Base-by-base conservation (phyloP, 1,284 basidiomycete genomes). In the Hypsizygus ulmarius region DNA sequence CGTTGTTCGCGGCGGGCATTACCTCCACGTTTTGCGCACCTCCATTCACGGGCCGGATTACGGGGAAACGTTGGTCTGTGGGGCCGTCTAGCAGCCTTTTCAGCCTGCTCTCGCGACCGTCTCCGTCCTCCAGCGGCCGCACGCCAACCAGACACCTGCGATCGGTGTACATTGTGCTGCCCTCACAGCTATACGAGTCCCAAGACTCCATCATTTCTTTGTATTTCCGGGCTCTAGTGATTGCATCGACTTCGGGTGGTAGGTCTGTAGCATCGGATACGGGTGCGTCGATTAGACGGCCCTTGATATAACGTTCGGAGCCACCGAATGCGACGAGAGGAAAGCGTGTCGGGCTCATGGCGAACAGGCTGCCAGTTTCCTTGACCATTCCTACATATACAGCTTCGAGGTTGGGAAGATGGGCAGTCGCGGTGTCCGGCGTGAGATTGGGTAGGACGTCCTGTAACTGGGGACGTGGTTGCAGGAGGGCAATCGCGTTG, bases 311-410 rank as follows among this genome's bases (percentile, higher is more conserved):
- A 46, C 50, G 35, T 39, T 62, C 57, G 5, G 48, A 32, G 10
- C 63, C 64, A 2, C 79, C 77, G 59, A 93, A 90, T 2, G 81
- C 77, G 37, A 90, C 84, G 14, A 93, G 74, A 1, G 90, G 91
- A 61, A 78, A 93, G 12, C 73, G 75, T 11, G 77, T 74, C 1
- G 87, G 82, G 57, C 81, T 84, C 81, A 93, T 83, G 19, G 87
- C 88, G 51, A 81, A 93, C 1, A 93, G 72, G 21, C 87, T 88
- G 10, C 80, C 80, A 0, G 79, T 79, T 59, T 84, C 81, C 45
- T 80, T 77, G 14, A 90, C 77, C 11, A 88, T 71, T 1, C 90
- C 90, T 14, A 93, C 78, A 61, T 84, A 93, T 1, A 87, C 83
- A 0, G 73, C 72, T 28, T 79, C 73, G 15, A 73, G 64, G 47